Evolutionary conservation across 1,139 yeast species (phyloP), one percentile per base, ranked within the genome.

Genomic region (Kodamaea sp.): DNA sequence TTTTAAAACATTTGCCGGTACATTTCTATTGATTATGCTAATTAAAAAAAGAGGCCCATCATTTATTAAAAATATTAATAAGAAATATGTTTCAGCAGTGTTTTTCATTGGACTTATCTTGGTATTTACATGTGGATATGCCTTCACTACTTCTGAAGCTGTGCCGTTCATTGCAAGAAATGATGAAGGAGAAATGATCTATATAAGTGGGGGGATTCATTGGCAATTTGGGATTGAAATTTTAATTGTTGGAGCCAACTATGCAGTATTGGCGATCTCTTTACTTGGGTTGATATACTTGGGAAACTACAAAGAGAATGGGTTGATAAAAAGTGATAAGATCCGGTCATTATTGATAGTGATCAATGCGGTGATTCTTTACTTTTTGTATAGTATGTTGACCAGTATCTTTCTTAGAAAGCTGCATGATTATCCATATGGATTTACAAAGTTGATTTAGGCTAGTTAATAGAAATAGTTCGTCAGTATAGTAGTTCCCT

Each of bases 171-270:
- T 84, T n/a, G 79, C 84, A 2, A 65, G 65, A 39, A 64, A 70
- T 48, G 73, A 72, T 7, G 48, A 70, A 1, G 75, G 77, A 6
- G 60, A 65, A 6, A 58, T 78, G 29, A 69, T 82, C 57, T 69
- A 65, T 48, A 75, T 80, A 36, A 74, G 84, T 46, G 87, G 87
- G 6, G 87, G 85, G 1, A 58, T 62, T 6, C 75, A 72, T 42
- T 79, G 78, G 64, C 92, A 84, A 56, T 79, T 83, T 58, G 92
- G 92, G 1, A 60, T 75, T 4, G 94, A 84, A 55, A 70, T 80
- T 2, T 52, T 77, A 5, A 54, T 78, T 7, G 70, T 83, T 3
- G 74, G 77, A 0, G 55, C 56, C 3, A 62, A 69, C 39, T 85
- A 84, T 52, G 47, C 70, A 8, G 47, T 58, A 1, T 62, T 81